Evolutionary conservation across 176 grass and related monocot genomes (phyloP).

Genomic region (Lolium perenne): DNA sequence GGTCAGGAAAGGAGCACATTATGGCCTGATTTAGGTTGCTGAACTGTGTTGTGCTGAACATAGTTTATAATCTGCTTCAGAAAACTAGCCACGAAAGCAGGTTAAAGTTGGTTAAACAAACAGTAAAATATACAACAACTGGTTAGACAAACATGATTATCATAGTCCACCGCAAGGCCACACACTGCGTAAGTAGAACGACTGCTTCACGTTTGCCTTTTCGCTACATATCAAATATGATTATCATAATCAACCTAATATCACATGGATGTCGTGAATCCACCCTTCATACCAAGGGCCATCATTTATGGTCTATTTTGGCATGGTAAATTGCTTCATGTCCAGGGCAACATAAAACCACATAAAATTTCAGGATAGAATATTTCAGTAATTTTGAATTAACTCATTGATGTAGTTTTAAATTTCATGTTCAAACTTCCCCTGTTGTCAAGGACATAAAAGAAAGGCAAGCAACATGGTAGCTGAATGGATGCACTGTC

Average conservation of each 20-base stretch:
- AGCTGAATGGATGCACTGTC: not conserved
- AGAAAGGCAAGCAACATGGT: not conserved
- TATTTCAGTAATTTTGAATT: not conserved
- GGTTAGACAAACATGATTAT: not conserved
- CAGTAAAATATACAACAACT: not conserved
- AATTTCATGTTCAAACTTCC: not conserved
- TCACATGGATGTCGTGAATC: not conserved
- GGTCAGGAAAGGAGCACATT: not conserved
- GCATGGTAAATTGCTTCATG: not conserved
- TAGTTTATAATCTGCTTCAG: not conserved
- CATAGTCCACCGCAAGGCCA: not conserved
- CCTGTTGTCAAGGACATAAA: conserved; percentile 8
- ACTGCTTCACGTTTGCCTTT: not conserved
- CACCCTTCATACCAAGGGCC: not conserved
- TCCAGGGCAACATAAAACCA: not conserved
- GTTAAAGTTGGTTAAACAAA: not conserved
- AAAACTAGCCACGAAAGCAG: not conserved
- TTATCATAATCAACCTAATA: too few species aligned
- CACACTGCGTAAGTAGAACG: not conserved
- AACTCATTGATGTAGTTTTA: conserved; percentile 13
- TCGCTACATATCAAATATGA: not conserved
- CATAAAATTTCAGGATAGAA: not conserved
- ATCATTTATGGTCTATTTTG: not conserved
- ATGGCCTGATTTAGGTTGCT: not conserved
- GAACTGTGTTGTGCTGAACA: not conserved